These are phyloP conservation scores for Solanum chmielewskii DNA, from an alignment of 257 asterid genomes.

Conservation along the genomic window DNA sequence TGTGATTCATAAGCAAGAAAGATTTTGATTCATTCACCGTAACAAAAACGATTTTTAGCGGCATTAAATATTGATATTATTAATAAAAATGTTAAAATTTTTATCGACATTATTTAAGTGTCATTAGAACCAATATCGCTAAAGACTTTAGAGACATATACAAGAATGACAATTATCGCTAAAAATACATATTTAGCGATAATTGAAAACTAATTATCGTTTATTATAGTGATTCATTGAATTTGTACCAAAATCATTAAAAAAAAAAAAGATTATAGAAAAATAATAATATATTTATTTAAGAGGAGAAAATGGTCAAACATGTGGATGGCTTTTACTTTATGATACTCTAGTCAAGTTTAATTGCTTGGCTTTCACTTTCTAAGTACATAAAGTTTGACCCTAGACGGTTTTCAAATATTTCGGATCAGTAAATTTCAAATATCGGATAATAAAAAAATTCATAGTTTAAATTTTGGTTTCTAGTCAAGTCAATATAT, in stretches of 20 bases:
- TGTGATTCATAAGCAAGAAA: neutral
- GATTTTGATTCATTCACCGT: neutral
- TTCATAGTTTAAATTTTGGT: neutral
- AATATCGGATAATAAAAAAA: neutral
- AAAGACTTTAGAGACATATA: too few species aligned
- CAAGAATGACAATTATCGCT: too few species aligned
- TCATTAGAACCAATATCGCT: too few species aligned
- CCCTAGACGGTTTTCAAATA: neutral
- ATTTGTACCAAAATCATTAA: neutral
- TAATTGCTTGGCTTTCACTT: neutral
- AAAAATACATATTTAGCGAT: too few species aligned
- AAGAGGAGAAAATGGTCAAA: neutral
- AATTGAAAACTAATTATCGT: too few species aligned
- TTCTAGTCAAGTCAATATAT: neutral
- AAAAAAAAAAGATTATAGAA: neutral
- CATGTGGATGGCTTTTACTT: neutral
- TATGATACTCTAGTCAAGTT: neutral
- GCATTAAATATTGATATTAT: too few species aligned
- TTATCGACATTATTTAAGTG: too few species aligned
- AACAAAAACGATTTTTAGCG: too few species aligned
- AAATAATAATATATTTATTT: neutral
- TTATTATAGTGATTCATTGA: neutral
- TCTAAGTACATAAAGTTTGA: neutral
- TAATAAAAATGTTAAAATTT: accelerated
- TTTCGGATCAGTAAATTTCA: neutral